Conservation (phyloP, 805 yeast species). For the Tetrapisispora pingtungensis region DNA sequence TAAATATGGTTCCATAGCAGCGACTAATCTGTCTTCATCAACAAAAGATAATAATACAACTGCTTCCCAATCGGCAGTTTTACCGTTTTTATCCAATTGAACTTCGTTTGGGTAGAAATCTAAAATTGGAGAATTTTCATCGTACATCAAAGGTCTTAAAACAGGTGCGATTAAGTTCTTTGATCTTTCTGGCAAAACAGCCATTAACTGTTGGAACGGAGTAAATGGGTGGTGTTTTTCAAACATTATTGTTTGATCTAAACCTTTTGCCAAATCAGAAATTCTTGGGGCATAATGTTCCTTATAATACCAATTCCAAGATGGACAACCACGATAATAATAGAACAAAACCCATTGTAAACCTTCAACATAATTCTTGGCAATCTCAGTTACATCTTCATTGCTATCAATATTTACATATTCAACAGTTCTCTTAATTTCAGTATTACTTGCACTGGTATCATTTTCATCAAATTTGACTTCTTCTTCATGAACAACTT, state of each 20-base stretch:
- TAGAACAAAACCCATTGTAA: slow-evolving; percentile 93
- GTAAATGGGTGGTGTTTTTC: slow-evolving; percentile 68
- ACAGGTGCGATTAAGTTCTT: slow-evolving; percentile 64
- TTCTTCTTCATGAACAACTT: not conserved
- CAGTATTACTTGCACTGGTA: not conserved
- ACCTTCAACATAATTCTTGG: slow-evolving; percentile 84
- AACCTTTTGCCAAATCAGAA: slow-evolving; percentile 71
- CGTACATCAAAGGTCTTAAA: slow-evolving; percentile 77
- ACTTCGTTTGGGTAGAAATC: slow-evolving; percentile 89
- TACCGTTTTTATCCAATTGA: slow-evolving; percentile 84
- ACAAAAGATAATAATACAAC: slow-evolving; percentile 89
- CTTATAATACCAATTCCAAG: slow-evolving; percentile 92
- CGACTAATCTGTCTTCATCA: slow-evolving; percentile 64
- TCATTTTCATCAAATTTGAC: slow-evolving; percentile 1
- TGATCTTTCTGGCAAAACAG: slow-evolving; percentile 92
- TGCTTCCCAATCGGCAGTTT: slow-evolving; percentile 96
- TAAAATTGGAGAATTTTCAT: slow-evolving; percentile 71
- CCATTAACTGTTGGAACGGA: slow-evolving; percentile 95
- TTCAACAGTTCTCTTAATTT: not conserved
- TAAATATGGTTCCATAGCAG: slow-evolving; percentile 62
- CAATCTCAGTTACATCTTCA: slow-evolving; percentile 48
- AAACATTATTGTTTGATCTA: slow-evolving; percentile 53
- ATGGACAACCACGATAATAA: slow-evolving; percentile 81
- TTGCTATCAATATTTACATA: slow-evolving; percentile 35
- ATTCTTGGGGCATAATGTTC: slow-evolving; percentile 93